Evolutionary conservation across 228 moss, liverwort and hornwort genomes (phyloP), one percentile per base, ranked within the genome.

Genomic region (Sphagnum fallax): DNA sequence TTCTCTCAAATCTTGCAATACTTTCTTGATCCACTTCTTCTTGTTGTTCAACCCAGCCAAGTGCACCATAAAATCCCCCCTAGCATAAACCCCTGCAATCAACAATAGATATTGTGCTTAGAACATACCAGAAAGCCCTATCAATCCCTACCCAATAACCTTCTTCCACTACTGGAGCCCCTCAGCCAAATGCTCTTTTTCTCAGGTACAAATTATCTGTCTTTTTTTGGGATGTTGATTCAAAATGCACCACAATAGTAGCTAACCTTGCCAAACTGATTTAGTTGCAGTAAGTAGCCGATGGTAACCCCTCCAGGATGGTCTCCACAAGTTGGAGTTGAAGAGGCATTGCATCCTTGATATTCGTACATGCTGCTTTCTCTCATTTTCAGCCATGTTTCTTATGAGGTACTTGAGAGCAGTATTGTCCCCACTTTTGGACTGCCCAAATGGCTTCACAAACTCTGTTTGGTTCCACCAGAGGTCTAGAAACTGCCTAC

Each of bases 31-130:
- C 98, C 91, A 98, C 80, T 80, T 92, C 47, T 92, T 88, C 74
- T 98, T 98, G 72, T 94, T 88, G 75, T 98, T 92, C 58, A 98
- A 75, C 7, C 98, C 98, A 52, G 98, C 98, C 58, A 98, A 72
- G 73, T 98, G 98, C 60, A 98, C 92, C 98, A 98, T 98, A 67
- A 98, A 98, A 70, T 98, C 98, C 73, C 98, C 94, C 65, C 76
- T 87, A 16, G 98, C 90, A 78, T 98, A 98, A 13, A 98, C 98
- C 76, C 98, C 98, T 98, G 85, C 76, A 75, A 63, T 59, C 18
- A 63, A 67, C 69, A 65, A 61, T 62, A 52, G 50, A 51, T 18
- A 32, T 51, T 51, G 11, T 1, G 68, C 3, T 5, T n/a, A 18
- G 14, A 14, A 58, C 14, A 58, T 14, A 14, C 14, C 58, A 58